A percentile compares a stretch with the other conserved stretches of the same genome.
phyloP scores from a whole-genome alignment of 2,329 filamentous ascomycete species.

The Arthrobotrys iridis region DNA sequence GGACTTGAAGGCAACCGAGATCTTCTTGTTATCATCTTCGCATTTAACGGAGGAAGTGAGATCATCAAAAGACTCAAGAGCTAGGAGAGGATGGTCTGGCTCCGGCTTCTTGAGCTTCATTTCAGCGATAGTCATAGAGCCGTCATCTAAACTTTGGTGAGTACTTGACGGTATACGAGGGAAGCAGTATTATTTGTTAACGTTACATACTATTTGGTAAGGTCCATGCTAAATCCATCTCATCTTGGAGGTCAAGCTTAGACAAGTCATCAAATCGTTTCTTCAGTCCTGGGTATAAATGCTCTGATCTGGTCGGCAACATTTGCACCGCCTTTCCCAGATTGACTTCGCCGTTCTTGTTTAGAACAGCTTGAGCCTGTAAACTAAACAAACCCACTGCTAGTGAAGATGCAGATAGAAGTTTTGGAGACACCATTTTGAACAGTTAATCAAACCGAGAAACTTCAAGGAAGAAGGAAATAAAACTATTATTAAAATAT shows the following conservation, averaged over 20 bases:
- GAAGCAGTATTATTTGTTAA: background rate
- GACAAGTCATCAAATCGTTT: conserved; percentile 52
- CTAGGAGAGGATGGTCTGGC: conserved; percentile 58
- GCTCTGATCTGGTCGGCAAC: background rate
- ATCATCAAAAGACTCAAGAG: conserved; percentile 59
- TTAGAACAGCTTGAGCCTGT: background rate
- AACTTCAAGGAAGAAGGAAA: background rate
- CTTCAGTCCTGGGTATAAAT: conserved; percentile 18
- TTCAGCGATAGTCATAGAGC: conserved; percentile 56
- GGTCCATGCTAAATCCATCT: conserved; percentile 57
- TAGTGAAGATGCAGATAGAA: background rate
- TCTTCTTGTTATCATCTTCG: conserved; percentile 41
- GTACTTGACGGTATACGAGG: background rate
- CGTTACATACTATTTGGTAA: conserved; percentile 1
- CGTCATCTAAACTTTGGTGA: background rate
- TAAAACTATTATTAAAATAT: background rate
- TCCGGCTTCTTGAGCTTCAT: conserved; percentile 59
- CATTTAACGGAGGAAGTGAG: conserved; percentile 59
- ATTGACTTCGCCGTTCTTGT: background rate
- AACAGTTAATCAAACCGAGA: background rate
- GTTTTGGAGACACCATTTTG: conserved; percentile 12
- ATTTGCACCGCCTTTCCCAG: conserved; percentile 1
- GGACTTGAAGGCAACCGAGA: conserved; percentile 59
- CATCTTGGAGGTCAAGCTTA: conserved; percentile 54
- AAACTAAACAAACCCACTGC: conserved; percentile 7